phyloP scores from a whole-genome alignment of 768 basidiomycete genomes.

The Neoboletus brunneissimus region DNA sequence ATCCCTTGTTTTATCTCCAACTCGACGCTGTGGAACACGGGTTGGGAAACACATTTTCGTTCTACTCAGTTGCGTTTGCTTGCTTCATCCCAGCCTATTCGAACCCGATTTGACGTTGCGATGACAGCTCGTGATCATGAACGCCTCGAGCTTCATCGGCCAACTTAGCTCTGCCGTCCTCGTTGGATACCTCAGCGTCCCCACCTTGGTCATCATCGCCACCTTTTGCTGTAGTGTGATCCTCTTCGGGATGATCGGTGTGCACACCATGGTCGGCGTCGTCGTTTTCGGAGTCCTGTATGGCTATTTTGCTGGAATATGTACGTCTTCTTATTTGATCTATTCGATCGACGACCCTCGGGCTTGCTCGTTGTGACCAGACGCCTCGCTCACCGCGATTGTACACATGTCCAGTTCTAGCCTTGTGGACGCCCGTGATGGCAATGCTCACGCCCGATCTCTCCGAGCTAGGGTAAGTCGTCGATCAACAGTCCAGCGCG shows the following conservation, averaged over 20 bases:
- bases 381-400: background rate
- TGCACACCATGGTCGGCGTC: constrained; percentile 38
- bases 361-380: background rate
- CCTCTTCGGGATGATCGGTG: constrained; percentile 47
- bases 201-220: constrained; percentile 36
- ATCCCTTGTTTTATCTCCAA: constrained; percentile 61
- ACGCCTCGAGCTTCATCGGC: constrained; percentile 52
- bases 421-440: constrained; percentile 43
- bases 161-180: constrained; percentile 49
- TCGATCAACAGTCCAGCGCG: too few relatives aligned
- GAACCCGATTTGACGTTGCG: background rate
- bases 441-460: constrained; percentile 43
- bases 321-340: constrained; percentile 24
- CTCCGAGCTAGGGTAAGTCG: constrained; percentile 49
- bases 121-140: constrained; percentile 52
- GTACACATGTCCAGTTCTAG: constrained; percentile 34
- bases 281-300: constrained; percentile 45
- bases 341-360: background rate
- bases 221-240: constrained; percentile 38
- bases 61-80: constrained; percentile 48
- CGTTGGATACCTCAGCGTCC: constrained; percentile 41
- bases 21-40: constrained; percentile 50
- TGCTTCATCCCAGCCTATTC: background rate
- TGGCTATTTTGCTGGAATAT: constrained; percentile 52
- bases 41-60: constrained; percentile 46